These are phyloP conservation scores for Perilla frutescens DNA, from an alignment of 257 asterid species.

Conservation along the genomic window DNA sequence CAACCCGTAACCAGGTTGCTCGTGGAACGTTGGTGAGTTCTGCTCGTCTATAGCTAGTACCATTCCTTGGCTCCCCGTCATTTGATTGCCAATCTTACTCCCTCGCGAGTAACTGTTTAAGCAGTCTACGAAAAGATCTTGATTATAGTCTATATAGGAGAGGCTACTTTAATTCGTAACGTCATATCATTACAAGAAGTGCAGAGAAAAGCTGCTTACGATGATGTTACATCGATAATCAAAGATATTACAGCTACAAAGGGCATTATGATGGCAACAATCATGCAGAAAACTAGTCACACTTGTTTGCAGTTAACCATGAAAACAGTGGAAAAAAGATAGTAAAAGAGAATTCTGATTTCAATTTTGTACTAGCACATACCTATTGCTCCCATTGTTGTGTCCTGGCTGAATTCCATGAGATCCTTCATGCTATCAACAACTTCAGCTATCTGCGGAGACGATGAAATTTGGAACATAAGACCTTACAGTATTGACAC, in stretches of 20 bases:
- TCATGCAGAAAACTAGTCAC: too few relatives aligned
- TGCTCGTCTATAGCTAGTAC: slow-evolving; percentile 22
- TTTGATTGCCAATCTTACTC: slow-evolving; percentile 21
- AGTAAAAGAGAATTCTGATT: too few relatives aligned
- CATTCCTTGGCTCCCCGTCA: slow-evolving; percentile 33
- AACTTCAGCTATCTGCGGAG: slow-evolving; percentile 64
- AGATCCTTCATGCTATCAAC: slow-evolving; percentile 62
- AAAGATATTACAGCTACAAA: too few relatives aligned
- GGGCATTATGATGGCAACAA: too few relatives aligned
- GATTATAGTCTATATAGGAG: background rate
- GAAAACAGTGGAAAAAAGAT: too few relatives aligned
- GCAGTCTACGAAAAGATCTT: slow-evolving; percentile 45
- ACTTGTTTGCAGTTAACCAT: too few relatives aligned
- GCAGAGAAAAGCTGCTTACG: too few relatives aligned
- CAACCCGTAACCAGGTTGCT: background rate
- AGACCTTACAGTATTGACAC: background rate
- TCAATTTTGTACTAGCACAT: slow-evolving; percentile 25
- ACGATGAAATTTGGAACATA: background rate
- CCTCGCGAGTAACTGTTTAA: slow-evolving; percentile 43
- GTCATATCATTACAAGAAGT: too few relatives aligned
- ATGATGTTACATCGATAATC: too few relatives aligned
- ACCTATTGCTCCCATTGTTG: slow-evolving; percentile 70
- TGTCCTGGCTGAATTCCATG: slow-evolving; percentile 46
- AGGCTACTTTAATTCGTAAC: too few relatives aligned
- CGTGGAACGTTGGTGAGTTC: background rate